Evolutionary conservation across 306 rosid species (phyloP).

Genomic region (Fragaria vesca): DNA sequence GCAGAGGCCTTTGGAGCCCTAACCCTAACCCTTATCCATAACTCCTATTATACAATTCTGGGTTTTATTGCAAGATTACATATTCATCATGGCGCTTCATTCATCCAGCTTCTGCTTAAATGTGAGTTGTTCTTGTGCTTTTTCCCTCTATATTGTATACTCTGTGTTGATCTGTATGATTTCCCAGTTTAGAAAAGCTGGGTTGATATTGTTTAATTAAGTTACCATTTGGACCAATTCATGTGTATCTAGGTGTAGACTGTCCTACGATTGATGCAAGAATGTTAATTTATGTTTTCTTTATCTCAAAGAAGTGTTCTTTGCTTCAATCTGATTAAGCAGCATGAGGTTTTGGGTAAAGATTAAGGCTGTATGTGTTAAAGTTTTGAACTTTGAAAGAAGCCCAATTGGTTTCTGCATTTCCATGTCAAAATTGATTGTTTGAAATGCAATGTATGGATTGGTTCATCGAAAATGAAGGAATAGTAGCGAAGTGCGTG

Average conservation of each 20-base stretch:
- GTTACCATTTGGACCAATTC: background rate
- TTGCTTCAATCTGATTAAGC: background rate
- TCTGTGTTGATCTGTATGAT: background rate
- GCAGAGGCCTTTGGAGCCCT: background rate
- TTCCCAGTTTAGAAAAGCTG: background rate
- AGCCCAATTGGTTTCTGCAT: background rate
- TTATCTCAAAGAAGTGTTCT: background rate
- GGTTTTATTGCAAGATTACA: background rate
- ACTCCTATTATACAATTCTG: background rate
- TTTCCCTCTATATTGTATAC: too few relatives aligned
- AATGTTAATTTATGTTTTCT: background rate
- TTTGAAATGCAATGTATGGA: background rate
- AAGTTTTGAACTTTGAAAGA: background rate
- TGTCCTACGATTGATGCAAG: background rate
- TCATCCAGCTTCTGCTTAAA: constrained; percentile 29
- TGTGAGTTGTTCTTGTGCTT: constrained; percentile 25
- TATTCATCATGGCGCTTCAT: constrained; percentile 36
- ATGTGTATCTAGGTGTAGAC: background rate
- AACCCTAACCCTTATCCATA: constrained; percentile 13
- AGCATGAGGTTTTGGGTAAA: background rate
- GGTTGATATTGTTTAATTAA: background rate
- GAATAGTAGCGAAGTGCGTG: background rate
- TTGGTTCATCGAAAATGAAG: background rate
- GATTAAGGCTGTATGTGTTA: background rate
- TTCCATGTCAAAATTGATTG: background rate